Percentiles rank a stretch among this genome's conserved stretches.
Evolutionary conservation across 371 early-diverging fungal species (phyloP).

Genomic region (Mortierella sp.): DNA sequence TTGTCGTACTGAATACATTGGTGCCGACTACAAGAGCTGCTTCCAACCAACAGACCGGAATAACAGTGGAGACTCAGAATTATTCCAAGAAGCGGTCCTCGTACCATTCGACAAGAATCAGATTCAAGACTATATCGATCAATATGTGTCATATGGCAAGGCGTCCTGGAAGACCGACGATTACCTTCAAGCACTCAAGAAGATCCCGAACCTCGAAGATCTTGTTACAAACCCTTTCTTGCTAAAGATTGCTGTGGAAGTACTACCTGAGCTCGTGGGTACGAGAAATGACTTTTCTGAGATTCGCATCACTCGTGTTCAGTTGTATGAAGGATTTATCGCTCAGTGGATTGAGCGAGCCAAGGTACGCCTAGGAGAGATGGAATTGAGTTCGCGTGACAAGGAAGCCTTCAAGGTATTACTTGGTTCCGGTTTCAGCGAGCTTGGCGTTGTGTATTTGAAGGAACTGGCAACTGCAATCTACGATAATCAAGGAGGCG

Average conservation of each 20-base stretch:
- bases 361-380: background rate
- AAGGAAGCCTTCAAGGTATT: background rate
- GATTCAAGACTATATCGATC: background rate
- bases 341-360: background rate
- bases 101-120: background rate
- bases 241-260: background rate
- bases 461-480: background rate
- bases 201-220: background rate
- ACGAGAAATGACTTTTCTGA: background rate
- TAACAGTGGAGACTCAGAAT: background rate
- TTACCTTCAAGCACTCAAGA: background rate
- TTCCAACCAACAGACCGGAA: background rate
- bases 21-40: background rate
- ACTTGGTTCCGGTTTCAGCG: background rate
- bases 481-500: background rate
- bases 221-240: background rate
- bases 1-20: background rate
- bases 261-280: background rate
- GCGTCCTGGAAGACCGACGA: background rate
- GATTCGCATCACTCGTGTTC: background rate
- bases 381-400: background rate
- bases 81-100: background rate
- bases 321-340: background rate
- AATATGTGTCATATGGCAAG: background rate
- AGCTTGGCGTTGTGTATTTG: background rate